Percentiles rank a stretch among this genome's conserved stretches.
These are phyloP conservation scores for Limonomyces culmigenus DNA, from an alignment of 1,284 basidiomycete species.

Conservation along the genomic window DNA sequence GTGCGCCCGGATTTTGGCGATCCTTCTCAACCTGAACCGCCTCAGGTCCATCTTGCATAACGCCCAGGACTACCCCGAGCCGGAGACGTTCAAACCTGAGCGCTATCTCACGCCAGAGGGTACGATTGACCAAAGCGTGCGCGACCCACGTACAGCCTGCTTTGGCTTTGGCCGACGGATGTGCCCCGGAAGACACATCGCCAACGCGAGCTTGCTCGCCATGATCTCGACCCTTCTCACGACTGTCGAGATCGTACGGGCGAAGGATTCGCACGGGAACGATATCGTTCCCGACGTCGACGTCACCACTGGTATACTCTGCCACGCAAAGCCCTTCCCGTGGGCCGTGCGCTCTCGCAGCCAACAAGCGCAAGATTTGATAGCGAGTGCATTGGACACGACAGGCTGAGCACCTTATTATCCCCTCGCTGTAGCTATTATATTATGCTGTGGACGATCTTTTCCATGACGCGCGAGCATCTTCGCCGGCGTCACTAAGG, in stretches of 20 bases:
- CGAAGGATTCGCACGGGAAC: constrained; percentile 8
- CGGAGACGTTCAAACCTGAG: constrained; percentile 6
- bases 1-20: neutral
- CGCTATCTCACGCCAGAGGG: constrained; percentile 11
- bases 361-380: no score
- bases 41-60: constrained; percentile 7
- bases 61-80: constrained; percentile 5
- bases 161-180: constrained; percentile 17
- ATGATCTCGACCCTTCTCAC: constrained; percentile 9
- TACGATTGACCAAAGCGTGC: constrained; percentile 8
- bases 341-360: no score
- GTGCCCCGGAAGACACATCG: constrained; percentile 10
- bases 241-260: constrained; percentile 10
- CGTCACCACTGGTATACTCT: no score
- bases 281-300: constrained; percentile 7
- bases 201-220: constrained; percentile 11
- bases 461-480: no score
- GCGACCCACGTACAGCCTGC: neutral
- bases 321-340: no score
- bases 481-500: no score
- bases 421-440: no score
- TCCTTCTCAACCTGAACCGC: neutral
- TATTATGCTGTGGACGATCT: no score
- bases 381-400: no score
- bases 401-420: no score